Percentiles rank a stretch among this genome's conserved stretches.
Conservation (phyloP, 106 monocot species). For the Hemerocallis citrina region DNA sequence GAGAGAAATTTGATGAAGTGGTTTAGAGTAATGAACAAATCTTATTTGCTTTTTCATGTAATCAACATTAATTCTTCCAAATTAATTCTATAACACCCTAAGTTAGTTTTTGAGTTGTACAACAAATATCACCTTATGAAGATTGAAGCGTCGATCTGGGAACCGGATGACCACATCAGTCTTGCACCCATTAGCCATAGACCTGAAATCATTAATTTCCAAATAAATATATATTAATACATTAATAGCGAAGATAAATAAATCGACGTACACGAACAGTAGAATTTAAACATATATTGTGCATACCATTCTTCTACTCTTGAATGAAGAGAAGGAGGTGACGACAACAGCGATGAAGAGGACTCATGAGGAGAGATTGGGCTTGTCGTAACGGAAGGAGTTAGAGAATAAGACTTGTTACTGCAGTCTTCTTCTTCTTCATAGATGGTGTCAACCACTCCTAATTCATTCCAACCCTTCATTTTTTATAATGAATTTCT, state of each 20-base stretch:
- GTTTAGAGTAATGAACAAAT: too few relatives aligned
- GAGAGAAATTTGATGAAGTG: too few relatives aligned
- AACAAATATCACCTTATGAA: slow-evolving; percentile 62
- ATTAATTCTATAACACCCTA: too few relatives aligned
- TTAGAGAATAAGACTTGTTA: slow-evolving; percentile 22
- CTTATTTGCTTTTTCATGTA: too few relatives aligned
- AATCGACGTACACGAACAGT: background rate
- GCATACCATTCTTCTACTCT: slow-evolving; percentile 60
- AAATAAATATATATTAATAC: too few relatives aligned
- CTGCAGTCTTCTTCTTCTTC: slow-evolving; percentile 33
- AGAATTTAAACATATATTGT: background rate
- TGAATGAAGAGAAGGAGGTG: slow-evolving; percentile 30
- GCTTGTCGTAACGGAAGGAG: slow-evolving; percentile 8
- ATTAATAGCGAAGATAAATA: too few relatives aligned
- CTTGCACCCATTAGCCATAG: slow-evolving; percentile 33
- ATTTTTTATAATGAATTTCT: slow-evolving; percentile 9
- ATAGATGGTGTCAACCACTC: slow-evolving; percentile 74
- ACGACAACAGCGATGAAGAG: slow-evolving; percentile 9
- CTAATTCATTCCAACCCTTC: slow-evolving; percentile 54
- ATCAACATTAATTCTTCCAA: too few relatives aligned
- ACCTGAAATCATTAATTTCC: slow-evolving; percentile 44
- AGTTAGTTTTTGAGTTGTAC: too few relatives aligned
- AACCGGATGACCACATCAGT: slow-evolving; percentile 47
- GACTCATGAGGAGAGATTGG: slow-evolving; percentile 6
- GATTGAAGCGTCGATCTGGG: slow-evolving; percentile 47